phyloP scores from a whole-genome alignment of 75 land plant genomes.

The Picea glauca region DNA sequence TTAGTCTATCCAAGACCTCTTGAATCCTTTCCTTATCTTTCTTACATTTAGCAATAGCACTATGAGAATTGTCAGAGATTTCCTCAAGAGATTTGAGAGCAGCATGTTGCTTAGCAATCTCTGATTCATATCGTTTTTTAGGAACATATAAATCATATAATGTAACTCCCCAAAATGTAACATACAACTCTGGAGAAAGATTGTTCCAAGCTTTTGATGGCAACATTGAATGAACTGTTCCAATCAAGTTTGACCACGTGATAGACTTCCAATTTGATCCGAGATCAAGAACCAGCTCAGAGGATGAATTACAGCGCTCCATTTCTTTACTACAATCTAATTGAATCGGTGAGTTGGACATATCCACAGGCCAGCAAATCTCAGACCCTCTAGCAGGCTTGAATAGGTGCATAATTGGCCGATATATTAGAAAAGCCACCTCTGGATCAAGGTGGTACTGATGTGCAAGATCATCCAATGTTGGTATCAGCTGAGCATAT shows the following conservation, averaged over 20 bases:
- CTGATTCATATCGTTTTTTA: too few species aligned
- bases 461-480: conserved; percentile 80
- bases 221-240: conserved; percentile 61
- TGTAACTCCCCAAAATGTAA: too few species aligned
- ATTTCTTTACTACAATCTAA: conserved; percentile 17
- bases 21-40: too few species aligned
- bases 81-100: too few species aligned
- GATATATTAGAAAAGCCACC: conserved; percentile 61
- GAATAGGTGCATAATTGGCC: conserved; percentile 90
- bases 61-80: too few species aligned
- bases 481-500: conserved; percentile 88
- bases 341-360: conserved; percentile 15
- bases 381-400: conserved; percentile 48
- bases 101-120: too few species aligned
- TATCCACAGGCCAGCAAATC: conserved; percentile 75
- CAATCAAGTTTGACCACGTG: conserved; percentile 83
- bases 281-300: conserved; percentile 61
- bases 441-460: conserved; percentile 93
- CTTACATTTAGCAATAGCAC: too few species aligned
- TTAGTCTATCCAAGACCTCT: too few species aligned
- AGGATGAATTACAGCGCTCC: conserved; percentile 12
- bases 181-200: conserved; percentile 96
- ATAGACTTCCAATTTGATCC: conserved; percentile 50
- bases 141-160: too few species aligned
- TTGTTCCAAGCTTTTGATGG: conserved; percentile 91